phyloP scores from a whole-genome alignment of 2,329 filamentous ascomycete genomes.

The Phyllosticta capitalensis region DNA sequence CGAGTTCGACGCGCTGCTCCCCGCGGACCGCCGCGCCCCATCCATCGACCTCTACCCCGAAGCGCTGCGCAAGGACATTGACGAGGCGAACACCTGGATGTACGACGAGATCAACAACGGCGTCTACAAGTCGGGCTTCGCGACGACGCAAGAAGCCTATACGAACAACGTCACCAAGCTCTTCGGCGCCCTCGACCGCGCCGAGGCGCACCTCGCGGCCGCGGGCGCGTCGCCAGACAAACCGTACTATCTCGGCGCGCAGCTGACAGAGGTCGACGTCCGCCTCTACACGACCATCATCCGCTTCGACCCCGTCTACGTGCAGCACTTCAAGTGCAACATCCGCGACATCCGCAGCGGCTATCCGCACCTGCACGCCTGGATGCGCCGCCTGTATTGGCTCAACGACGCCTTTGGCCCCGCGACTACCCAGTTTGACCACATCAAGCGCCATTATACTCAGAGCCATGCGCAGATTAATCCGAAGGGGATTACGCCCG shows the following conservation, averaged over 20 bases:
- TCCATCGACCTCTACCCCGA: constrained; percentile 36
- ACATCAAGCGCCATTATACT: constrained; percentile 79
- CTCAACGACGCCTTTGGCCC: constrained; percentile 59
- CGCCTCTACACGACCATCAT: constrained; percentile 52
- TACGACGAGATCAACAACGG: constrained; percentile 45
- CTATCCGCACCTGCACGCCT: constrained; percentile 71
- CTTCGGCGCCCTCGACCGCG: constrained; percentile 40
- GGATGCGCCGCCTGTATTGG: constrained; percentile 83
- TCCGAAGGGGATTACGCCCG: constrained; percentile 60
- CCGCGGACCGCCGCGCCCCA: constrained; percentile 31
- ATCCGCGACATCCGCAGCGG: constrained; percentile 73
- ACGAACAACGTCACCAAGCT: constrained; percentile 36
- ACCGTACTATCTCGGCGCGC: constrained; percentile 47
- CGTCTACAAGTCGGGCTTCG: constrained; percentile 44
- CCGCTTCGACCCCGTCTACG: constrained; percentile 47
- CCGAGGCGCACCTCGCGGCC: constrained; percentile 33
- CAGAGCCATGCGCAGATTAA: constrained; percentile 59
- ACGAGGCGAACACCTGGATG: constrained; percentile 43
- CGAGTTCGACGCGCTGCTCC: constrained; percentile 59
- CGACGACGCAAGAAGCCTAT: constrained; percentile 44
- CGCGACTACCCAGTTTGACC: constrained; percentile 81
- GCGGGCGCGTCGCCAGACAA: constrained; percentile 23
- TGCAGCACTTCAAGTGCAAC: constrained; percentile 66
- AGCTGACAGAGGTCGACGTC: constrained; percentile 40
- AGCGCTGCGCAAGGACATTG: constrained; percentile 36